phyloP scores from a whole-genome alignment of 2,329 filamentous ascomycete genomes.

The Tetracladium maxilliforme region DNA sequence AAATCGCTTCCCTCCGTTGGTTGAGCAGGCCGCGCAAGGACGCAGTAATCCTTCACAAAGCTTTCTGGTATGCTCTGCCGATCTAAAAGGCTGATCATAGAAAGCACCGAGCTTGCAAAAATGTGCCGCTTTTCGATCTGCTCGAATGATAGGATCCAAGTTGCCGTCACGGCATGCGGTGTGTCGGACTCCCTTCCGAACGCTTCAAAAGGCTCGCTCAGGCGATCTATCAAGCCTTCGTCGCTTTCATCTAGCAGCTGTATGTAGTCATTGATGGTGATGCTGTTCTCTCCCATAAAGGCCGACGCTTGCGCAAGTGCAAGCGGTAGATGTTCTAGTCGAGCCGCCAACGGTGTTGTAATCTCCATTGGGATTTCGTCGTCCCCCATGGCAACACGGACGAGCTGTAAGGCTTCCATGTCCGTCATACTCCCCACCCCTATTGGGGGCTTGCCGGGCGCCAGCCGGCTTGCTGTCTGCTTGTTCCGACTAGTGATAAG shows the following conservation, averaged over 20 bases:
- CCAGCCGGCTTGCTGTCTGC: too few species aligned
- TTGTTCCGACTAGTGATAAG: too few species aligned
- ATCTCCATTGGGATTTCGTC: too few species aligned
- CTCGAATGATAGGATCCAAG: slow-evolving; percentile 4
- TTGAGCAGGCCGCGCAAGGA: too few species aligned
- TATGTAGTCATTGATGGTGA: slow-evolving; percentile 2
- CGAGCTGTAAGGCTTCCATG: too few species aligned
- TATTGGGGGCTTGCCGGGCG: too few species aligned
- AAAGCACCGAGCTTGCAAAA: slow-evolving; percentile 1
- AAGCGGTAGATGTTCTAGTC: slow-evolving; percentile 4
- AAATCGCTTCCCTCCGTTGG: too few species aligned
- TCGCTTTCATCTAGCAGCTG: slow-evolving; percentile 2
- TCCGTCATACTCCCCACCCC: too few species aligned
- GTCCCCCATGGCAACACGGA: too few species aligned
- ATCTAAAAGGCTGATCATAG: slow-evolving; percentile 2
- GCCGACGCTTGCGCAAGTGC: slow-evolving; percentile 5
- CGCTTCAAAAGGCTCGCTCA: slow-evolving; percentile 1
- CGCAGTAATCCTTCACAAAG: slow-evolving; percentile 4
- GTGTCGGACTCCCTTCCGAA: slow-evolving; percentile 1
- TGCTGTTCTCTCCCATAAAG: slow-evolving; percentile 8
- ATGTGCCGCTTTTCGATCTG: slow-evolving; percentile 1
- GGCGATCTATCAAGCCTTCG: neutral
- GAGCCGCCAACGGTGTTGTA: too few species aligned
- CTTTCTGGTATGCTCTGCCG: slow-evolving; percentile 2
- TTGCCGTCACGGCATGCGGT: slow-evolving; percentile 1